phyloP scores from a whole-genome alignment of 345 rosid species.

The Salix brachista region DNA sequence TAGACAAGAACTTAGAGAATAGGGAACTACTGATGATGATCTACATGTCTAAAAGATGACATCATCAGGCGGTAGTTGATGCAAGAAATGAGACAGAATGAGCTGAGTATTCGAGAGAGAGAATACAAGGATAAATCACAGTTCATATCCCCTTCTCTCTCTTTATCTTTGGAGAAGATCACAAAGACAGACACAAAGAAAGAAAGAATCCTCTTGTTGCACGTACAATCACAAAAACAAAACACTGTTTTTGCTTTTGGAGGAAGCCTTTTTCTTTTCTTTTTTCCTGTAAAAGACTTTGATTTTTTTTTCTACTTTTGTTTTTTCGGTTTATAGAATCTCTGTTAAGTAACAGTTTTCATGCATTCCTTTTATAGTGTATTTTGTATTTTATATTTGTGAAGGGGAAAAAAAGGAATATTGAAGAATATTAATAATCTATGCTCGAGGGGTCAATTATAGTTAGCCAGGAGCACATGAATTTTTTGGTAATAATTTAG shows the following conservation, averaged over 20 bases:
- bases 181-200: slow-evolving; percentile 4
- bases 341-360: too few relatives aligned
- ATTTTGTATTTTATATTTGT: too few relatives aligned
- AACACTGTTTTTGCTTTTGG: not conserved
- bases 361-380: too few relatives aligned
- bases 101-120: slow-evolving; percentile 29
- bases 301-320: too few relatives aligned
- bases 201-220: not conserved
- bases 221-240: not conserved
- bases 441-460: too few relatives aligned
- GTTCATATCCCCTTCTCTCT: slow-evolving; percentile 31
- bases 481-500: too few relatives aligned
- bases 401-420: too few relatives aligned
- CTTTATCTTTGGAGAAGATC: slow-evolving; percentile 31
- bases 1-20: slow-evolving; percentile 15
- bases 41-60: slow-evolving; percentile 24
- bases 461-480: too few relatives aligned
- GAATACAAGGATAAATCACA: slow-evolving; percentile 16
- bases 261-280: not conserved
- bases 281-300: not conserved
- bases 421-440: too few relatives aligned
- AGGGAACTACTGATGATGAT: slow-evolving; percentile 6
- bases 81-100: slow-evolving; percentile 15
- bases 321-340: too few relatives aligned
- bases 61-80: slow-evolving; percentile 28